Base-by-base conservation (phyloP, 257 asterid species). In the Solanum acaule region DNA sequence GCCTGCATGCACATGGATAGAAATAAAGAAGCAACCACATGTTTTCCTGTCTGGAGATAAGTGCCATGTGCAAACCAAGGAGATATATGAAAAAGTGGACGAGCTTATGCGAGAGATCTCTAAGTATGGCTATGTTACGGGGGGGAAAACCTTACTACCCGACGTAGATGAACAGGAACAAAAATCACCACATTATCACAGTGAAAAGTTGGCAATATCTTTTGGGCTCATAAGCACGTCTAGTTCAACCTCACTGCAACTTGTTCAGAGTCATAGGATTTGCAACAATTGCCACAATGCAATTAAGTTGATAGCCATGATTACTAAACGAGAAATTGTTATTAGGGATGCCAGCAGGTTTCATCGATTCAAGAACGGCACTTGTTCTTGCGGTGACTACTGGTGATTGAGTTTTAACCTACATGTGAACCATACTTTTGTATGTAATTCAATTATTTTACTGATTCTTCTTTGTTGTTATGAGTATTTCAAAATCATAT, bases 201-300 rank as follows among this genome's bases (percentile, higher is more conserved):
- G 98, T 86, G 99, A 96, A 90, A 96, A 93, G 92, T 88, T 95
- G 93, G 98, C 98, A 56, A 86, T 95, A 88, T 94, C 98, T n/a
- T 95, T 91, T 90, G 99, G 98, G 90, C 92, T 95, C 56, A 91
- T 94, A n/a, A 94, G 91, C 88, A 93, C 98, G 40, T 90, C 94
- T 31, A 88, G 90, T 87, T 93, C 91, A 16, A 92, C 96, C 75
- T 93, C 98, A 63, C 87, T 96, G 92, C 98, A 93, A 89, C 96
- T 96, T 86, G 94, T 95, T 67, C 98, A 96, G 94, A 91, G 91
- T 90, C 98, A 96, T 91, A 91, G 99, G 90, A 92, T 95, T 84
- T 96, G 98, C 87, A 88, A 86, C 52, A 96, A 95, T 89, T 95
- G 99, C 88, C 99, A 96, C 91, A 89, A 46, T 82, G 94, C 93